Percentiles rank a stretch among this genome's conserved stretches.
Evolutionary conservation across 2,329 filamentous ascomycete species (phyloP).

Genomic region (Penicillium corylophilum): DNA sequence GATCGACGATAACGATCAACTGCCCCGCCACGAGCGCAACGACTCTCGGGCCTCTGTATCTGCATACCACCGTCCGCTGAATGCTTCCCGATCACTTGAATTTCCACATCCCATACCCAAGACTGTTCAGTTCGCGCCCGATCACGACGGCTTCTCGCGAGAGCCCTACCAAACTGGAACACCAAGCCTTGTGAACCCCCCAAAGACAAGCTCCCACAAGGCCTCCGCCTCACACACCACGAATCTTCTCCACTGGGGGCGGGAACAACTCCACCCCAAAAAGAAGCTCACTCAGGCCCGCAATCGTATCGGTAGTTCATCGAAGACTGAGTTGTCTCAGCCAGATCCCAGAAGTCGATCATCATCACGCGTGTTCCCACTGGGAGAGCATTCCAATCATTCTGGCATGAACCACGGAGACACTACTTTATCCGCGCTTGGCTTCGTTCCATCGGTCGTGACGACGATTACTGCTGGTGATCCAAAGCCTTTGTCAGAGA

Average conservation of each 20-base stretch:
- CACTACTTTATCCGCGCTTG: conserved; percentile 28
- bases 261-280: conserved; percentile 39
- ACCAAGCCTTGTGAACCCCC: conserved; percentile 57
- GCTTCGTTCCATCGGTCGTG: conserved; percentile 30
- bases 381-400: conserved; percentile 20
- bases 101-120: conserved; percentile 4
- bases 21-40: conserved; percentile 3
- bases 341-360: conserved; percentile 59
- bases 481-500: conserved; percentile 26
- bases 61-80: conserved; percentile 3
- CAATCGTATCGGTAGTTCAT: conserved; percentile 34
- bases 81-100: background rate
- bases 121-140: conserved; percentile 18
- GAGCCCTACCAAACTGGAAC: conserved; percentile 60
- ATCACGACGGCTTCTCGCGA: conserved; percentile 60
- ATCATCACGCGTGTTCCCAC: conserved; percentile 49
- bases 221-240: conserved; percentile 28
- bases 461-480: conserved; percentile 35
- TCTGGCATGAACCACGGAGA: conserved; percentile 32
- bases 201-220: conserved; percentile 32
- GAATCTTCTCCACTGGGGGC: conserved; percentile 33
- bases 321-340: conserved; percentile 62
- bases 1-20: conserved; percentile 13
- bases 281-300: conserved; percentile 35
- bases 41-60: conserved; percentile 5